Conservation (phyloP, 805 yeast genomes). For the Dipodascopsis uninucleata region DNA sequence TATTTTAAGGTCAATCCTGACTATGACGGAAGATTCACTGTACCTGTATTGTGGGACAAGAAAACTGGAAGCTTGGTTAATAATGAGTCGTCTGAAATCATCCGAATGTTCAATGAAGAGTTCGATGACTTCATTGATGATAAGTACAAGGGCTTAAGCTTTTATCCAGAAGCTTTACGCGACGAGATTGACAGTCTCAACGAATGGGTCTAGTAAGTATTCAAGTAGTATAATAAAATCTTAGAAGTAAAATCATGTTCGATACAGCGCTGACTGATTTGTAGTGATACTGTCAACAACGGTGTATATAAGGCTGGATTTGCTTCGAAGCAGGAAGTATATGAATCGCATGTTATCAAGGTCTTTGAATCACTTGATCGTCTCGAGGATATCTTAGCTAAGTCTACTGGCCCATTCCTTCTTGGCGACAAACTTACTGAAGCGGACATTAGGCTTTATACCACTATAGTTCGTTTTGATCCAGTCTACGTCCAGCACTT, state of each 20-base stretch:
- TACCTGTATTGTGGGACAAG: slow-evolving; percentile 90
- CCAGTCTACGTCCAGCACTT: slow-evolving; percentile 93
- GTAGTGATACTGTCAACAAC: slow-evolving; percentile 67
- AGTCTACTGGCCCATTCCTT: slow-evolving; percentile 43
- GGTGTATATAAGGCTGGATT: slow-evolving; percentile 94
- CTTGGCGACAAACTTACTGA: slow-evolving; percentile 72
- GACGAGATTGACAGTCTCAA: slow-evolving; percentile 70
- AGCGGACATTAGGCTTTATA: slow-evolving; percentile 81
- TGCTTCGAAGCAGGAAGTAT: slow-evolving; percentile 77
- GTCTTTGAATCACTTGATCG: slow-evolving; percentile 67
- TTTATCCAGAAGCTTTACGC: slow-evolving; percentile 57
- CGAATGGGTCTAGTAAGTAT: slow-evolving; percentile 60
- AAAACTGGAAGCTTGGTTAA: slow-evolving; percentile 78
- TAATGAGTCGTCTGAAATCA: slow-evolving; percentile 87
- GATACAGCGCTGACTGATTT: background rate
- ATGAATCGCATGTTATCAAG: slow-evolving; percentile 61
- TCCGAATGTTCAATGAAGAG: slow-evolving; percentile 75
- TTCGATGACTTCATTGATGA: slow-evolving; percentile 50
- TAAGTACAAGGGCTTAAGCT: slow-evolving; percentile 50
- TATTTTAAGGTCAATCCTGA: slow-evolving; percentile 73
- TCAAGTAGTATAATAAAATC: no score
- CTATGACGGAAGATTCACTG: slow-evolving; percentile 81
- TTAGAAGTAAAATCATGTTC: background rate
- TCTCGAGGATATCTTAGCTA: slow-evolving; percentile 57
- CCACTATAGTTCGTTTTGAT: slow-evolving; percentile 88